Evolutionary conservation across 2,329 filamentous ascomycete species (phyloP), one percentile per base, ranked within the genome.

Genomic region (Thermothelomyces thermophilus): DNA sequence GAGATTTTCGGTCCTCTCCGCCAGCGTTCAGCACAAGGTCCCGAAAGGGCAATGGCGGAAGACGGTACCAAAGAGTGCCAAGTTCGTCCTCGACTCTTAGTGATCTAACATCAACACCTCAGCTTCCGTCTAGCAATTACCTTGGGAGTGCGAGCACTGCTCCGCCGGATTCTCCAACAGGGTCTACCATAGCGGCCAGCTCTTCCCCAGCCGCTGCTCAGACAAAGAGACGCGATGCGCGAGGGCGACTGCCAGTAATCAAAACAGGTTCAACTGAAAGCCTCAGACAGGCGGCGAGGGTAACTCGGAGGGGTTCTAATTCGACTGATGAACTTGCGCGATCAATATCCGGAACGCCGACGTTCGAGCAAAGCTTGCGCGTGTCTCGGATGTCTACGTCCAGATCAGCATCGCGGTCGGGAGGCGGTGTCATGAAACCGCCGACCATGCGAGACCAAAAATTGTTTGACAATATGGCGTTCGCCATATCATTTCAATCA

Each of bases 401-500:
- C 50, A 63, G 56, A 56, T 60, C 51, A 51, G 56, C 55, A 54
- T 51, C 54, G 45, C 62, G 56, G 54, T 56, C 50, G 47, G 57
- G 53, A 49, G 55, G 56, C 19, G 11, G 44, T 16, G 39, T 42
- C n/a, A 46, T 49, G 5, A 61, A 51, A 30, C 41, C 55, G 1
- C 26, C 55, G 33, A 41, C 35, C 28, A 51, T 57, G 30, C 33
- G 55, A 31, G 45, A 56, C 14, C 44, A 40, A 17, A 60, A 51
- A 9, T 53, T 94, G 0, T 95, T 97, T 60, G 69, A 77, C 1
- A 82, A 83, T 36, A 95, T 96, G 90, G 82, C 81, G 0, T 96
- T 97, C 66, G 90, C 90, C 0, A 77, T 95, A 10, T 91, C 89
- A 0, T 87, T 89, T 54, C 74, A 75, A 58, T 66, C 68, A 0